Percentiles rank a stretch among this genome's conserved stretches.
These are phyloP conservation scores for Vanilla planifolia DNA, from an alignment of 106 monocot species.

Conservation along the genomic window DNA sequence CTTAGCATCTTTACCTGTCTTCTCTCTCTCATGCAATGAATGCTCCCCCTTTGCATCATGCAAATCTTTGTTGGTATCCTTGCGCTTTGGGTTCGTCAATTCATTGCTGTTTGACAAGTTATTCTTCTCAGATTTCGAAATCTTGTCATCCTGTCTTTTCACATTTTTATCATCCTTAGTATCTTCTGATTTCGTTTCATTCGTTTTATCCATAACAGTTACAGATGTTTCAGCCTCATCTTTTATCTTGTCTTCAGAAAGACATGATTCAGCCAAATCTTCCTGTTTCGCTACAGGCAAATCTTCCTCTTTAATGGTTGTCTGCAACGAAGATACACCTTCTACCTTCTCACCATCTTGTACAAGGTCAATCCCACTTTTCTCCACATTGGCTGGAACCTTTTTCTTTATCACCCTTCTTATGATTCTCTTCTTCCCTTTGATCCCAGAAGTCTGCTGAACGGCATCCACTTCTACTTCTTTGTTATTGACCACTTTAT, in stretches of 20 bases:
- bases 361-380: constrained; percentile 13
- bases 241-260: constrained; percentile 10
- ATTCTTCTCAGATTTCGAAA: constrained; percentile 11
- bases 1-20: constrained; percentile 30
- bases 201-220: constrained; percentile 15
- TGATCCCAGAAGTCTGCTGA: constrained; percentile 22
- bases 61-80: constrained; percentile 27
- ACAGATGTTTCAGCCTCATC: constrained; percentile 15
- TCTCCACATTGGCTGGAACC: constrained; percentile 24
- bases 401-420: constrained; percentile 74
- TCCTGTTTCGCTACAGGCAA: background rate
- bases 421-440: constrained; percentile 84
- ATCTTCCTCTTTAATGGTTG: constrained; percentile 13
- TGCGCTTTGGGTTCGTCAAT: constrained; percentile 8
- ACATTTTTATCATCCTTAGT: constrained; percentile 29
- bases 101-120: constrained; percentile 13
- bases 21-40: constrained; percentile 39
- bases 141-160: constrained; percentile 7
- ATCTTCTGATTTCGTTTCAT: constrained; percentile 25
- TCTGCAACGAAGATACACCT: background rate
- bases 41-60: constrained; percentile 25
- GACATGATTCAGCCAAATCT: background rate
- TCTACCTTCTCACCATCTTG: constrained; percentile 20
- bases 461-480: constrained; percentile 13
- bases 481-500: constrained; percentile 7